A percentile compares a stretch with the other conserved stretches of the same genome.
phyloP scores from a whole-genome alignment of 768 basidiomycete genomes.

The Hericium rajendrae region DNA sequence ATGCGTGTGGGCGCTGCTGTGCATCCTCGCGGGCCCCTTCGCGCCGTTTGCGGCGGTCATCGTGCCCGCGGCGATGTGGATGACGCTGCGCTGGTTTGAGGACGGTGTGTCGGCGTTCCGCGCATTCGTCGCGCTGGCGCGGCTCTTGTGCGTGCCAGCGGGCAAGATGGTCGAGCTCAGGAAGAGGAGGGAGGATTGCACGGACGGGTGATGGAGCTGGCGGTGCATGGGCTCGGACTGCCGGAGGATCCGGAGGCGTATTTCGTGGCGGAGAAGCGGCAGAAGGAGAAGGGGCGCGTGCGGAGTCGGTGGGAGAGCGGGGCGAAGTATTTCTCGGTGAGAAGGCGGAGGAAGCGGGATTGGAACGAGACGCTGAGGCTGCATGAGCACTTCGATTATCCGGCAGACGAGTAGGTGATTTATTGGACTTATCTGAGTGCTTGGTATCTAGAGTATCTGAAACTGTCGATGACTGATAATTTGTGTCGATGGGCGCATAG shows the following conservation, averaged over 20 bases:
- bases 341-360: constrained; percentile 71
- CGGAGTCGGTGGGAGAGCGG: constrained; percentile 59
- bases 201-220: constrained; percentile 56
- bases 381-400: constrained; percentile 79
- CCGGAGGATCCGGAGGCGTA: constrained; percentile 62
- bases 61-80: constrained; percentile 80
- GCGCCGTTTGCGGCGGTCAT: constrained; percentile 45
- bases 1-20: constrained; percentile 48
- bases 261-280: constrained; percentile 44
- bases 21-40: constrained; percentile 54
- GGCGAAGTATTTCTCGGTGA: constrained; percentile 71
- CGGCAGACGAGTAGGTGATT: constrained; percentile 35
- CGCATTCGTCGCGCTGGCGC: constrained; percentile 53
- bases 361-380: constrained; percentile 82
- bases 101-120: constrained; percentile 74
- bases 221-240: constrained; percentile 46
- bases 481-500: too few species aligned
- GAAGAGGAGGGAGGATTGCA: constrained; percentile 48
- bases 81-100: constrained; percentile 81
- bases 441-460: constrained; percentile 2
- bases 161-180: constrained; percentile 44
- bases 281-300: constrained; percentile 63
- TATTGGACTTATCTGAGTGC: not conserved
- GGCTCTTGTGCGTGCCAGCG: constrained; percentile 55
- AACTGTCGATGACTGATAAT: not conserved